Evolutionary conservation across 164 flowering plant species (phyloP), one percentile per base, ranked within the genome.

Genomic region (Stephania yunnanensis): DNA sequence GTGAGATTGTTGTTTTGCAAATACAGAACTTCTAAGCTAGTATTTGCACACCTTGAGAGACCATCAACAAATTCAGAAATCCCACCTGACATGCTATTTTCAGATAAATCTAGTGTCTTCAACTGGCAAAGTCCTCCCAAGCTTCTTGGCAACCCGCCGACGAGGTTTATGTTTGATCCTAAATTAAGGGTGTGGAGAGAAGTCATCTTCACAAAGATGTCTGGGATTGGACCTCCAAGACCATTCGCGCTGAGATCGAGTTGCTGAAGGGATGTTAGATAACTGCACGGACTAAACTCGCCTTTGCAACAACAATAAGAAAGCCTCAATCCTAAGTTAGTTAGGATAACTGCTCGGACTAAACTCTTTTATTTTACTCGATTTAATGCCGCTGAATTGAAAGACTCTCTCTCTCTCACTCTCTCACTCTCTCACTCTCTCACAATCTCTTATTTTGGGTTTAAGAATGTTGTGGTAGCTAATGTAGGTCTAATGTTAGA

Each of bases 101-200:
- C 6, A 31, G 68, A 55, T 7, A 72, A 22, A 58, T 58, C 12
- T 17, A 72, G 7, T 10, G 1, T 36, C 25, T 72, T 58, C 68
- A 72, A 58, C 48, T 58, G 58, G 74, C 74, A 72, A 42, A 72
- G 74, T 4, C 17, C 36, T 25, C 74, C 74, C 17, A 72, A 44
- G 29, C 48, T 55, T 36, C 4, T 31, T 31, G 74, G 74, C 10
- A 72, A 48, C 8, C 10, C 6, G 6, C 74, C 74, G 15, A 6
- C 19, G 22, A 72, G 61, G 48, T 72, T 50, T 25, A 29, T 22
- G 48, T 72, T 72, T 20, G 19, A 9, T 17, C 67, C 4, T 19
- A 72, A 9, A 6, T 7, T 31, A 72, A 58, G 68, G n/a, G 20
- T 15, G 9, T 19, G 48, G 25, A 69, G 71, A 44, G 50, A 69